phyloP scores from a whole-genome alignment of 1,139 yeast species.

The Sugiyamaella pinicola region DNA sequence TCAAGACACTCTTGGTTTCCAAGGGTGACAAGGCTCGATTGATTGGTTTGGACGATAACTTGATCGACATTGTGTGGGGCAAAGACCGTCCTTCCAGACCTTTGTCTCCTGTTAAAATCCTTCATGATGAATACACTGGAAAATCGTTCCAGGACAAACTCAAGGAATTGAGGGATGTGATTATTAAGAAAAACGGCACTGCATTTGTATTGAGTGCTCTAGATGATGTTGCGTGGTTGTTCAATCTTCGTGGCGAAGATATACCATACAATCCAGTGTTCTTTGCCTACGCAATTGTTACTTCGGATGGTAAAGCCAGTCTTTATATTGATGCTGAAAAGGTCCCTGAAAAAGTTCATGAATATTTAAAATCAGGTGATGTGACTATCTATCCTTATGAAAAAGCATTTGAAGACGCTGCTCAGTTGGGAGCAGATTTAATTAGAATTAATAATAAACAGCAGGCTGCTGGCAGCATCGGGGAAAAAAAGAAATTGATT shows the following conservation, averaged over 20 bases:
- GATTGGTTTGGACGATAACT: slow-evolving; percentile 67
- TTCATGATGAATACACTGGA: slow-evolving; percentile 47
- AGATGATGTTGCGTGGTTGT: slow-evolving; percentile 92
- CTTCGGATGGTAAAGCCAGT: slow-evolving; percentile 53
- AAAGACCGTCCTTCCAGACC: slow-evolving; percentile 45
- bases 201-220: slow-evolving; percentile 67
- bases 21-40: slow-evolving; percentile 47
- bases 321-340: slow-evolving; percentile 76
- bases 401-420: slow-evolving; percentile 41
- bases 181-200: slow-evolving; percentile 48
- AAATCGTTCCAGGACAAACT: slow-evolving; percentile 48
- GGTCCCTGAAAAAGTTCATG: slow-evolving; percentile 49
- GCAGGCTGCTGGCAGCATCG: slow-evolving; percentile 6
- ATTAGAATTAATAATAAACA: slow-evolving; percentile 20
- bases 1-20: slow-evolving; percentile 41
- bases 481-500: slow-evolving; percentile 48
- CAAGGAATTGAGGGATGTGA: slow-evolving; percentile 48
- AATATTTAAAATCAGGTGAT: slow-evolving; percentile 33
- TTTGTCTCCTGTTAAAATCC: slow-evolving; percentile 37
- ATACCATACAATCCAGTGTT: slow-evolving; percentile 92
- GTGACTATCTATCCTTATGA: slow-evolving; percentile 43
- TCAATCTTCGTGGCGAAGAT: slow-evolving; percentile 84
- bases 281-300: slow-evolving; percentile 71
- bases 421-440: slow-evolving; percentile 44
- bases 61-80: slow-evolving; percentile 78